Percentiles rank a stretch among this genome's conserved stretches.
These are phyloP conservation scores for Penicillium odoratum DNA, from an alignment of 495 filamentous ascomycete genomes.

Conservation along the genomic window DNA sequence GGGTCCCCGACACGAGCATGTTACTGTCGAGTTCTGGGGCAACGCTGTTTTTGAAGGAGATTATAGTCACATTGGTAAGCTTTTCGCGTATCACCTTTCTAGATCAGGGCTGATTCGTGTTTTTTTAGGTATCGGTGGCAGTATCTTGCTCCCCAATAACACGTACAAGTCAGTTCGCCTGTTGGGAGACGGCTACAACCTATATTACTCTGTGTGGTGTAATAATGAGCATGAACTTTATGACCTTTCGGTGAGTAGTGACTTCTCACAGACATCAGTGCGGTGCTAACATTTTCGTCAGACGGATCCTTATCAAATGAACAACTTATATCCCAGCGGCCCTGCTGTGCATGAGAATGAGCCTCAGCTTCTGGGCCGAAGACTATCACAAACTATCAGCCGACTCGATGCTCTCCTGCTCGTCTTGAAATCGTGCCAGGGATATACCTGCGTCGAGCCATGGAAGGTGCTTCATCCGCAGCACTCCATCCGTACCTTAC, in stretches of 20 bases:
- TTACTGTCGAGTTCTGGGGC: constrained; percentile 68
- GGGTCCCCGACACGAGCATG: constrained; percentile 58
- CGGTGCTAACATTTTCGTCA: constrained; percentile 16
- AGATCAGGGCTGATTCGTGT: constrained; percentile 1
- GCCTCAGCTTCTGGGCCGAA: constrained; percentile 43
- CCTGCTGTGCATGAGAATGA: constrained; percentile 9
- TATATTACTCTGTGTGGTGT: constrained; percentile 69
- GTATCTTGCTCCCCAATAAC: constrained; percentile 45
- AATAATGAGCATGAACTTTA: constrained; percentile 65
- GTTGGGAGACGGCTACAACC: constrained; percentile 51
- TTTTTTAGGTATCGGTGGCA: constrained; percentile 23
- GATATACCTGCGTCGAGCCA: constrained; percentile 53
- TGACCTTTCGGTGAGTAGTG: constrained; percentile 50
- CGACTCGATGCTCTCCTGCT: constrained; percentile 63
- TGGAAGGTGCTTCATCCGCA: constrained; percentile 60
- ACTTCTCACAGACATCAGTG: neutral
- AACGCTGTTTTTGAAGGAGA: constrained; percentile 51
- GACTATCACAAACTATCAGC: constrained; percentile 42
- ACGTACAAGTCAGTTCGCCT: constrained; percentile 66
- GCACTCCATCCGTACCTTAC: constrained; percentile 37
- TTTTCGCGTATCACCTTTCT: neutral
- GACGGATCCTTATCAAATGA: constrained; percentile 60
- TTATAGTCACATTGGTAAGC: constrained; percentile 31
- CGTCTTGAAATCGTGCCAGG: constrained; percentile 65
- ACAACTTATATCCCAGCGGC: constrained; percentile 52